phyloP scores from a whole-genome alignment of 768 basidiomycete species.

The Tulasnella calospora region DNA sequence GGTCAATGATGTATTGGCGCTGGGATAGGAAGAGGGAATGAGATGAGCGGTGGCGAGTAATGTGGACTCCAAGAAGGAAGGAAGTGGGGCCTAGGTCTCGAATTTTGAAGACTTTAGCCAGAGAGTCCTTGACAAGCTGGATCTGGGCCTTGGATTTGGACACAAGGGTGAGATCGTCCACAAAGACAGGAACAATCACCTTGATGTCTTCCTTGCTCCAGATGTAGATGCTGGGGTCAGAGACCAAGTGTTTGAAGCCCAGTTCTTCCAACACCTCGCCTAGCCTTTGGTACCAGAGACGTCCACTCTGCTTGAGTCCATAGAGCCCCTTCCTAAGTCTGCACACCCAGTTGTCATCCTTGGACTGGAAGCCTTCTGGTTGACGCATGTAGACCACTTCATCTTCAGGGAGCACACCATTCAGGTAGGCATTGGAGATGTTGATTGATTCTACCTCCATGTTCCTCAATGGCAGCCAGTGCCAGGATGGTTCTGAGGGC shows the following conservation, averaged over 20 bases:
- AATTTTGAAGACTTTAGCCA: background rate
- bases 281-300: slow-evolving; percentile 27
- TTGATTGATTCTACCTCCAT: slow-evolving; percentile 31
- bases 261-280: background rate
- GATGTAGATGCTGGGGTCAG: slow-evolving; percentile 19
- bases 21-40: slow-evolving; percentile 28
- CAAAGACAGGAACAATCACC: slow-evolving; percentile 31
- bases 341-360: background rate
- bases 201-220: background rate
- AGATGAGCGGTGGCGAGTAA: slow-evolving; percentile 27
- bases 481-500: slow-evolving; percentile 13
- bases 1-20: slow-evolving; percentile 28
- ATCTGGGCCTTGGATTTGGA: background rate
- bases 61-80: slow-evolving; percentile 30
- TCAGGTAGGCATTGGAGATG: slow-evolving; percentile 31
- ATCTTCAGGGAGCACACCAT: slow-evolving; percentile 30
- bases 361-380: background rate
- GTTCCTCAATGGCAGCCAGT: slow-evolving; percentile 1
- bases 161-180: slow-evolving; percentile 24
- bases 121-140: slow-evolving; percentile 28
- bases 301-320: slow-evolving; percentile 34
- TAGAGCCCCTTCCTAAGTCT: slow-evolving; percentile 30
- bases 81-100: slow-evolving; percentile 14
- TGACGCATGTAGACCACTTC: slow-evolving; percentile 21
- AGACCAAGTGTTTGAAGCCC: background rate